Percentiles rank a stretch among this genome's conserved stretches.
phyloP scores from a whole-genome alignment of 1,139 yeast species.

The Eremothecium gossypii region DNA sequence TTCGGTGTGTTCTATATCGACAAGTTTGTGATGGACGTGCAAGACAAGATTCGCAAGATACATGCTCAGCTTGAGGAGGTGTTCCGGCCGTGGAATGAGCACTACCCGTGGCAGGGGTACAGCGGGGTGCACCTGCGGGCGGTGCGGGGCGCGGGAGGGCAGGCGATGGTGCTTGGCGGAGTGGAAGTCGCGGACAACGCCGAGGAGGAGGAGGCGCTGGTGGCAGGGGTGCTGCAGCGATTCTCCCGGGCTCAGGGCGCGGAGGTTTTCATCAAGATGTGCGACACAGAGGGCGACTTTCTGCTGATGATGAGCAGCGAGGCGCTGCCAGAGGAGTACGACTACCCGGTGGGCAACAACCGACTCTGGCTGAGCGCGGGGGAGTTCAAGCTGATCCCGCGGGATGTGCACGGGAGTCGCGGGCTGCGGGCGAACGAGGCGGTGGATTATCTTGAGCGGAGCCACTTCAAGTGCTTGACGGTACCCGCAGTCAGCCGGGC shows the following conservation, averaged over 20 bases:
- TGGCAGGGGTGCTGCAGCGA: constrained; percentile 35
- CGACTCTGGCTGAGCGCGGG: constrained; percentile 27
- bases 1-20: constrained; percentile 26
- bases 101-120: constrained; percentile 38
- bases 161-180: constrained; percentile 20
- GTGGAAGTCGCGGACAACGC: constrained; percentile 24
- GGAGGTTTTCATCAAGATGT: constrained; percentile 38
- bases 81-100: constrained; percentile 34
- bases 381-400: constrained; percentile 24
- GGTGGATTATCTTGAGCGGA: constrained; percentile 29
- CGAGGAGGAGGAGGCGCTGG: constrained; percentile 19
- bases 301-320: constrained; percentile 43
- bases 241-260: constrained; percentile 27
- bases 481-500: constrained; percentile 15
- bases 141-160: constrained; percentile 5
- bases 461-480: constrained; percentile 27
- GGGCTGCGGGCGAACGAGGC: constrained; percentile 31
- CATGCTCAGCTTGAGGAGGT: constrained; percentile 18
- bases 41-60: constrained; percentile 8
- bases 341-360: constrained; percentile 25
- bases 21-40: constrained; percentile 10
- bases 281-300: constrained; percentile 52
- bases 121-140: constrained; percentile 13
- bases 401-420: constrained; percentile 22
- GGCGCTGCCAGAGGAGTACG: constrained; percentile 30